Evolutionary conservation across 495 filamentous ascomycete species (phyloP).

Genomic region (Daldinia bambusicola): DNA sequence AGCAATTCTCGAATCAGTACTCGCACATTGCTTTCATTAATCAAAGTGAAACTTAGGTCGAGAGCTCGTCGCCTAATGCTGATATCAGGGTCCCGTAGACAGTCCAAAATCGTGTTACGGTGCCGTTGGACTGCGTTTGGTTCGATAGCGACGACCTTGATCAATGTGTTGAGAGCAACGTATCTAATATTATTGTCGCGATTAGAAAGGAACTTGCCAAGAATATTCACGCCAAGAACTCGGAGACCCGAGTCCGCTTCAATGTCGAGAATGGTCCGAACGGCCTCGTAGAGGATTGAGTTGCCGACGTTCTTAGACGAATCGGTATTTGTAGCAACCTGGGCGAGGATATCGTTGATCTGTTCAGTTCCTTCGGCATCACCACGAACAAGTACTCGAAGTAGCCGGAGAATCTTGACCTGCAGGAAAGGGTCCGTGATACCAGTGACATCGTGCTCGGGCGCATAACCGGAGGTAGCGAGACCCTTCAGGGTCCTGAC

Average conservation of each 20-base stretch:
- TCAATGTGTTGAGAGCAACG: constrained; percentile 94
- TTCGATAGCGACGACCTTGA: constrained; percentile 98
- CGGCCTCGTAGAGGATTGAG: constrained; percentile 96
- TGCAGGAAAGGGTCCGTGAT: constrained; percentile 99
- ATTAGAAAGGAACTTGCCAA: constrained; percentile 97
- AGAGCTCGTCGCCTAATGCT: constrained; percentile 94
- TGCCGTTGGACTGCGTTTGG: constrained; percentile 97
- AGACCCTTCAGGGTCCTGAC: constrained; percentile 90
- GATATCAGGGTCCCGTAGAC: constrained; percentile 97
- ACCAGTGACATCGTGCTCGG: constrained; percentile 96
- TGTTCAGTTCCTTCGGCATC: constrained; percentile 91
- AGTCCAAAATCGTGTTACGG: constrained; percentile 96
- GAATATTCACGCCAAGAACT: constrained; percentile 95
- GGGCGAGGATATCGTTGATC: constrained; percentile 97
- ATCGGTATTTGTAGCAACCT: constrained; percentile 98
- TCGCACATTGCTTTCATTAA: constrained; percentile 95
- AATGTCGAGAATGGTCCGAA: constrained; percentile 96
- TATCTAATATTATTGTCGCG: constrained; percentile 99
- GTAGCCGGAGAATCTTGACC: constrained; percentile 88
- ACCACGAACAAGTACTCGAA: constrained; percentile 86
- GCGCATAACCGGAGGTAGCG: constrained; percentile 94
- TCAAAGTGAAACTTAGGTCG: constrained; percentile 96
- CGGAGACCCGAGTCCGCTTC: constrained; percentile 94
- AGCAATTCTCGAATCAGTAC: constrained; percentile 91
- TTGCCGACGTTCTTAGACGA: constrained; percentile 99